phyloP scores from a whole-genome alignment of 768 basidiomycete species.

The Boletellus sp. region DNA sequence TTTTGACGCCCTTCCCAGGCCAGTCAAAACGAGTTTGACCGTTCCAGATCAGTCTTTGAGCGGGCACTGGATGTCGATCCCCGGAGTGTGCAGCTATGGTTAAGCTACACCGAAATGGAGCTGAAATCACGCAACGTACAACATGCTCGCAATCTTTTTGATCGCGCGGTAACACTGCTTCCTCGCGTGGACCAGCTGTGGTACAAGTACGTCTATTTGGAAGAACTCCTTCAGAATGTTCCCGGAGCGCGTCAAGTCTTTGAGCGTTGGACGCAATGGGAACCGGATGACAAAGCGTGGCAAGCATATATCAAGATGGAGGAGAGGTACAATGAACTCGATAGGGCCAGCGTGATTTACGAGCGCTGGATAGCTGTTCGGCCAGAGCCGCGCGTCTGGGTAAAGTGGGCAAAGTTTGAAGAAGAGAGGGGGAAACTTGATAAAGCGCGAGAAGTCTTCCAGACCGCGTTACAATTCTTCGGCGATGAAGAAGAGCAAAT shows the following conservation, averaged over 20 bases:
- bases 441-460: slow-evolving; percentile 83
- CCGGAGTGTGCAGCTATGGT: slow-evolving; percentile 86
- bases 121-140: slow-evolving; percentile 97
- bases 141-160: slow-evolving; percentile 94
- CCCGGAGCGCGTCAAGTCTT: slow-evolving; percentile 96
- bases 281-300: slow-evolving; percentile 99
- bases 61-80: slow-evolving; percentile 95
- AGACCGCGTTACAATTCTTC: slow-evolving; percentile 86
- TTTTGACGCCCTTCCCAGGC: slow-evolving; percentile 46
- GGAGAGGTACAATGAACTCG: slow-evolving; percentile 85
- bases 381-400: slow-evolving; percentile 78
- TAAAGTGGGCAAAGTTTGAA: slow-evolving; percentile 86
- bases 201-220: slow-evolving; percentile 99
- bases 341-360: slow-evolving; percentile 89
- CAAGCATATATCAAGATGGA: slow-evolving; percentile 99
- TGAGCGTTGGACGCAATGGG: slow-evolving; percentile 99
- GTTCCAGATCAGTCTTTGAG: slow-evolving; percentile 94
- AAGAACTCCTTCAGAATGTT: slow-evolving; percentile 94
- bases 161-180: slow-evolving; percentile 93
- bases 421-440: slow-evolving; percentile 64
- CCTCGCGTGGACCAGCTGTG: slow-evolving; percentile 96
- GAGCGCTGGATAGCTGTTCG: slow-evolving; percentile 82
- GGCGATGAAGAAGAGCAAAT: slow-evolving; percentile 86
- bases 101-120: slow-evolving; percentile 95
- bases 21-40: slow-evolving; percentile 92